Evolutionary conservation across 768 basidiomycete genomes (phyloP).

Genomic region (Coprinopsis cinerea): DNA sequence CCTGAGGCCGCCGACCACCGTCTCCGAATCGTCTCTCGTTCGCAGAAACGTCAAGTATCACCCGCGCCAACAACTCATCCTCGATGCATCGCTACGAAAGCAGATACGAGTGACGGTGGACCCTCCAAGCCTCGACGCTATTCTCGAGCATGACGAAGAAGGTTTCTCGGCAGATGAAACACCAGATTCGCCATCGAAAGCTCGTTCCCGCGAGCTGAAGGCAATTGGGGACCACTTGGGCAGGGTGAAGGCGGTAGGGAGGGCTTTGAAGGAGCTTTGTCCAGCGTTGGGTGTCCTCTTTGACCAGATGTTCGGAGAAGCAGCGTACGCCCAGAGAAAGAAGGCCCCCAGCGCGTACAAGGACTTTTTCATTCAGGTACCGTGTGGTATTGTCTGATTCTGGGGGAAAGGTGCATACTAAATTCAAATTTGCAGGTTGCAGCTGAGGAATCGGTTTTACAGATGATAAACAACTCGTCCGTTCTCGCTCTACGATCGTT

Average conservation of each 20-base stretch:
- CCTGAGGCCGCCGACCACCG: constrained; percentile 21
- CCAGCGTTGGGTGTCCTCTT: background rate
- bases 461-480: constrained; percentile 14
- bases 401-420: background rate
- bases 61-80: constrained; percentile 2
- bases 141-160: background rate
- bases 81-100: constrained; percentile 4
- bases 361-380: constrained; percentile 2
- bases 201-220: background rate
- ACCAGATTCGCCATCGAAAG: background rate
- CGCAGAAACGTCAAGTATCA: constrained; percentile 6
- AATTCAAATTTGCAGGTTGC: constrained; percentile 8
- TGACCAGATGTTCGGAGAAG: background rate
- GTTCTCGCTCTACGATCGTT: constrained; percentile 10
- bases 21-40: background rate
- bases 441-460: constrained; percentile 20
- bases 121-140: background rate
- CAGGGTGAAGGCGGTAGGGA: background rate
- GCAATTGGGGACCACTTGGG: background rate
- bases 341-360: background rate
- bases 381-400: background rate
- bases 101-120: background rate
- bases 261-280: background rate
- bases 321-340: background rate
- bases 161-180: background rate